Evolutionary conservation across 345 rosid species (phyloP).

Genomic region (Salix viminalis): DNA sequence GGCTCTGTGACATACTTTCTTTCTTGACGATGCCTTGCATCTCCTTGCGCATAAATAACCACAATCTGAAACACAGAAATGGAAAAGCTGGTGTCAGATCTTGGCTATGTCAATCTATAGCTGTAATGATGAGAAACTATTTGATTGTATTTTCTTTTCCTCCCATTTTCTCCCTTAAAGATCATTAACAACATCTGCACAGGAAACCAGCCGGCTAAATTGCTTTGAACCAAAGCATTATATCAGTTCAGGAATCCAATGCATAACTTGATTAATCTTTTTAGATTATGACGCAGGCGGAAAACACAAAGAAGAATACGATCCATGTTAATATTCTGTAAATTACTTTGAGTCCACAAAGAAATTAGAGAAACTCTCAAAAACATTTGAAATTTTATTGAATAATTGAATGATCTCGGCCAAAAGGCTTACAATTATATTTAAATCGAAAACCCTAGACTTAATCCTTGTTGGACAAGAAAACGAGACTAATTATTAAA

Average conservation of each 20-base stretch:
- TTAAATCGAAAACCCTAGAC: too few relatives aligned
- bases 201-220: not conserved
- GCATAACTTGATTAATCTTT: not conserved
- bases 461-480: too few relatives aligned
- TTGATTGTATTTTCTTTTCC: not conserved
- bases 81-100: not conserved
- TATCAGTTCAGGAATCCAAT: not conserved
- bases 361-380: too few relatives aligned
- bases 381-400: too few relatives aligned
- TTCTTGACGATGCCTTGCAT: slow-evolving; percentile 22
- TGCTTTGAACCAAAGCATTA: not conserved
- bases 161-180: not conserved
- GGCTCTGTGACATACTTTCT: slow-evolving; percentile 21
- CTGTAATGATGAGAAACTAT: not conserved
- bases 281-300: too few relatives aligned
- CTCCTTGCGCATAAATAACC: slow-evolving; percentile 21
- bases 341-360: too few relatives aligned
- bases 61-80: slow-evolving; percentile 28
- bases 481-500: too few relatives aligned
- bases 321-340: too few relatives aligned
- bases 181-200: not conserved
- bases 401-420: too few relatives aligned
- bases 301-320: too few relatives aligned
- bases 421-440: too few relatives aligned
- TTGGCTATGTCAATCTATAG: not conserved